Conservation (phyloP, 2,329 filamentous ascomycete genomes). For the Canariomyces notabilis region DNA sequence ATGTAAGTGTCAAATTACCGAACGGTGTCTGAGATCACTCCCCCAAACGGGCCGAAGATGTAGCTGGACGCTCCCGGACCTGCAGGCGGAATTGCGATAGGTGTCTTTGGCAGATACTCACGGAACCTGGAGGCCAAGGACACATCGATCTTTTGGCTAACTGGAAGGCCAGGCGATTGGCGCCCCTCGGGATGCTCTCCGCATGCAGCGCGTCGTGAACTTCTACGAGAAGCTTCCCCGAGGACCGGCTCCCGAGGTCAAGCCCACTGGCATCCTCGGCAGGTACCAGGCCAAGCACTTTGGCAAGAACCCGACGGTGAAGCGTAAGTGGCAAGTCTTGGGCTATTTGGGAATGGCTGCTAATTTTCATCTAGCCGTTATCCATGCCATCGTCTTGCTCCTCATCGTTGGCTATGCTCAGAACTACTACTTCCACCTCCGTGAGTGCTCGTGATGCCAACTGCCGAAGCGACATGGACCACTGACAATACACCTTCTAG, state of each 20-base stretch:
- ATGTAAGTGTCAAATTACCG: conserved; percentile 58
- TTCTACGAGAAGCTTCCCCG: conserved; percentile 99
- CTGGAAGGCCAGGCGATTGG: conserved; percentile 69
- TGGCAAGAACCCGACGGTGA: conserved; percentile 83
- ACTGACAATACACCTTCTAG: conserved; percentile 45
- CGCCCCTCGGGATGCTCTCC: conserved; percentile 87
- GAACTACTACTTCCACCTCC: conserved; percentile 99
- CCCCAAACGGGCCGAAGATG: conserved; percentile 4
- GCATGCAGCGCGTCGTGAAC: conserved; percentile 95
- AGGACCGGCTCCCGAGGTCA: conserved; percentile 76
- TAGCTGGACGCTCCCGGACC: too few relatives aligned
- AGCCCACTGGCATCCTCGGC: conserved; percentile 76
- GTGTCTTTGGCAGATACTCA: neutral
- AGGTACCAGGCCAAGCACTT: conserved; percentile 92
- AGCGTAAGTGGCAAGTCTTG: conserved; percentile 61
- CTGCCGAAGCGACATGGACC: conserved; percentile 8
- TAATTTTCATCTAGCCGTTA: conserved; percentile 60
- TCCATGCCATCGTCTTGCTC: conserved; percentile 77
- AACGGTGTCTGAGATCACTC: neutral
- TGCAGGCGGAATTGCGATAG: neutral
- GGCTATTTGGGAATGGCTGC: conserved; percentile 8
- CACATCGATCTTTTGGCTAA: conserved; percentile 33
- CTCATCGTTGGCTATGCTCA: conserved; percentile 85
- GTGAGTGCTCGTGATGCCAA: conserved; percentile 55
- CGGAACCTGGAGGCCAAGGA: neutral